Evolutionary conservation across 2,329 filamentous ascomycete species (phyloP).

Genomic region (Trichophyton schoenleinii): DNA sequence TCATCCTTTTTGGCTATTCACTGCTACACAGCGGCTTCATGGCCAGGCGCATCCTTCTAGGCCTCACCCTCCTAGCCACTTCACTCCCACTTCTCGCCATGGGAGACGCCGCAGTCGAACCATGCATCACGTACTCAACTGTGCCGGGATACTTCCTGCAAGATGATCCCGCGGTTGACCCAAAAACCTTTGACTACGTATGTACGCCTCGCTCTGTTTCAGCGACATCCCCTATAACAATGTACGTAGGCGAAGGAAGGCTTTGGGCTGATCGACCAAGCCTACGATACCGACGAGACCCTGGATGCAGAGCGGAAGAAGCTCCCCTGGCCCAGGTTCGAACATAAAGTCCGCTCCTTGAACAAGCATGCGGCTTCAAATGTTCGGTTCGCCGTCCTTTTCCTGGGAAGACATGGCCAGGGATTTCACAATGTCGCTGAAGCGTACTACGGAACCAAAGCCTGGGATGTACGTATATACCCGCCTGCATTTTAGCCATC

Average conservation of each 20-base stretch:
- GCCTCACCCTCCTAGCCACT: slow-evolving; percentile 6
- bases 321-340: slow-evolving; percentile 46
- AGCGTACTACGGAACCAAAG: slow-evolving; percentile 43
- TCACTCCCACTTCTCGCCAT: slow-evolving; percentile 10
- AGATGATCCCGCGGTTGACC: slow-evolving; percentile 38
- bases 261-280: slow-evolving; percentile 39
- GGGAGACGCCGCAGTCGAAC: slow-evolving; percentile 6
- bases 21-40: background rate
- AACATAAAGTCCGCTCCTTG: slow-evolving; percentile 35
- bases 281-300: slow-evolving; percentile 31
- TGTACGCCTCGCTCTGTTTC: slow-evolving; percentile 6
- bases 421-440: slow-evolving; percentile 52
- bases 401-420: slow-evolving; percentile 49
- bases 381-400: slow-evolving; percentile 44
- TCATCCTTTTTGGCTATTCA: background rate
- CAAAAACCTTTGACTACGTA: slow-evolving; percentile 39
- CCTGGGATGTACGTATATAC: slow-evolving; percentile 42
- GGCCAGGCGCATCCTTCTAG: background rate
- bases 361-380: slow-evolving; percentile 28
- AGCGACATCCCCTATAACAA: background rate
- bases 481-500: background rate
- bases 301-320: slow-evolving; percentile 21
- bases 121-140: slow-evolving; percentile 26
- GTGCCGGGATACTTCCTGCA: slow-evolving; percentile 40
- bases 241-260: slow-evolving; percentile 12